Evolutionary conservation across 192 early-diverging fungal species (phyloP).

Genomic region (Geosiphon pyriformis): DNA sequence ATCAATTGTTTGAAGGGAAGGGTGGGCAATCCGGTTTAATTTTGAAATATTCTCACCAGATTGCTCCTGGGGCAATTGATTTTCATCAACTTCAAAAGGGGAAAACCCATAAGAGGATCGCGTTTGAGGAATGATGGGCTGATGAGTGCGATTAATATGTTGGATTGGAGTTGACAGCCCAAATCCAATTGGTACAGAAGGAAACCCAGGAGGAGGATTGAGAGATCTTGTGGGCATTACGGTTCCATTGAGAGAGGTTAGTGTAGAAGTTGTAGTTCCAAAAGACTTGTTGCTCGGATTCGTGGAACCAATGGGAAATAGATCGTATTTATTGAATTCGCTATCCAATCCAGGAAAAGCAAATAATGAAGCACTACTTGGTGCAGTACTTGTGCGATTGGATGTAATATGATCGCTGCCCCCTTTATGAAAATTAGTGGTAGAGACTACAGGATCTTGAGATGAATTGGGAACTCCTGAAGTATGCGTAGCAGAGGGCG

Average conservation of each 20-base stretch:
- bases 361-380: slow-evolving; percentile 10
- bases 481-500: background rate
- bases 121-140: no score
- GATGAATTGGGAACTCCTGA: slow-evolving; percentile 15
- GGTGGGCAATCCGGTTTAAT: no score
- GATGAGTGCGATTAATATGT: background rate
- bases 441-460: slow-evolving; percentile 15
- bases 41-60: no score
- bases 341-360: slow-evolving; percentile 9
- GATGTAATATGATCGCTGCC: background rate
- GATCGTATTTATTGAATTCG: background rate
- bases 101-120: no score
- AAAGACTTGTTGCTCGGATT: background rate
- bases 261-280: no score
- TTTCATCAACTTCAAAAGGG: no score
- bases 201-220: slow-evolving; percentile 14
- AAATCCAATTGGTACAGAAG: background rate
- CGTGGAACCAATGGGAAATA: background rate
- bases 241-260: background rate
- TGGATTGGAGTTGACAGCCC: background rate
- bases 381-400: background rate
- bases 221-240: background rate
- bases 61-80: no score
- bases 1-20: background rate
- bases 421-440: background rate